Conservation (phyloP, 768 basidiomycete genomes). For the Scleroderma bovista region DNA sequence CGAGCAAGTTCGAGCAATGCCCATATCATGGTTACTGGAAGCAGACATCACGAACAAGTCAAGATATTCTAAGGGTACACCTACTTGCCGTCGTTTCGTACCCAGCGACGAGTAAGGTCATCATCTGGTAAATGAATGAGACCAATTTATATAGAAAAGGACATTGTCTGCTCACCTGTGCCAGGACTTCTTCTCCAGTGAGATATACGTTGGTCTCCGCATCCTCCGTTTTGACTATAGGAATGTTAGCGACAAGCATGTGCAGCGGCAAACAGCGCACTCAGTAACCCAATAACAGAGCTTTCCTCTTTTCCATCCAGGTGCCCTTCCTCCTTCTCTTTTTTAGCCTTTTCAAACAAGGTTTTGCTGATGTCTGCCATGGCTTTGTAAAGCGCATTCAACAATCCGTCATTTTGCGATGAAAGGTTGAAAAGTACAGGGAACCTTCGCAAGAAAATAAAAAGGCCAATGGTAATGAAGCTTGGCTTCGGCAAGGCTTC, state of each 20-base stretch:
- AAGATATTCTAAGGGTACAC: not conserved
- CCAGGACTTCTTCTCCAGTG: constrained; percentile 22
- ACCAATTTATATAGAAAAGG: not conserved
- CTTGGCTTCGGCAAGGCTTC: constrained; percentile 9
- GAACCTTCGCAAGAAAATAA: constrained; percentile 11
- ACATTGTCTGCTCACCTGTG: constrained; percentile 10
- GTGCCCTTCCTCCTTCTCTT: constrained; percentile 17
- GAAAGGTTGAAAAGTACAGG: constrained; percentile 31
- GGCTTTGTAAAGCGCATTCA: no score
- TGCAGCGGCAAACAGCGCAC: constrained; percentile 13
- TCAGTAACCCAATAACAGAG: constrained; percentile 22
- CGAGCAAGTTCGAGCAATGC: constrained; percentile 49
- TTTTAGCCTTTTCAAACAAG: constrained; percentile 18
- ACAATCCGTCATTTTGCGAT: constrained; percentile 11
- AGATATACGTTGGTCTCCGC: constrained; percentile 18
- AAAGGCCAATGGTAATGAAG: not conserved
- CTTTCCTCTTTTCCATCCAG: constrained; percentile 17
- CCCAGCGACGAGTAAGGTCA: constrained; percentile 11
- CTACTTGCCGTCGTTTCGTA: constrained; percentile 20
- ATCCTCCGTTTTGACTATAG: constrained; percentile 33
- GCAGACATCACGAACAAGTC: not conserved
- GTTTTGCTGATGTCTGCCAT: not conserved
- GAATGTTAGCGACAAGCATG: not conserved
- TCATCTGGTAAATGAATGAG: constrained; percentile 9
- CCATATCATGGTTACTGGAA: constrained; percentile 31